phyloP scores from a whole-genome alignment of 1,284 basidiomycete species.

The Sporisorium exsertum region DNA sequence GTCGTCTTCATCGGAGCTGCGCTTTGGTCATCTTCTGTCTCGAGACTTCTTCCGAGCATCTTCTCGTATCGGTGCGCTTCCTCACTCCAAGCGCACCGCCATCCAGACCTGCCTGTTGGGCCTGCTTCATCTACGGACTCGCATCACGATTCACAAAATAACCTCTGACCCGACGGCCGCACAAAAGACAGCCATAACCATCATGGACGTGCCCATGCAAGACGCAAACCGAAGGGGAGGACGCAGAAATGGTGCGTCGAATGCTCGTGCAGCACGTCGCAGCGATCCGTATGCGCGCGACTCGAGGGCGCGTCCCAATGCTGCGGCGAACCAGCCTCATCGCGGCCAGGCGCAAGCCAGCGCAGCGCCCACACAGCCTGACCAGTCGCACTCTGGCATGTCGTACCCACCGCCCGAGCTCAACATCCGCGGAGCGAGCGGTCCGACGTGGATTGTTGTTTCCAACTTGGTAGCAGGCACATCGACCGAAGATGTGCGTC shows the following conservation, averaged over 20 bases:
- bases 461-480: conserved; percentile 63
- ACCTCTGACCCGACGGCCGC: neutral
- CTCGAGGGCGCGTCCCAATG: conserved; percentile 23
- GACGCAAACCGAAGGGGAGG: conserved; percentile 35
- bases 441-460: conserved; percentile 64
- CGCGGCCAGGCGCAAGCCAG: neutral
- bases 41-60: neutral
- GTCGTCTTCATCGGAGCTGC: neutral
- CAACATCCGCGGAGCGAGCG: conserved; percentile 61
- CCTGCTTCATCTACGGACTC: neutral
- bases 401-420: conserved; percentile 55
- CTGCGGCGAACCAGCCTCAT: conserved; percentile 10
- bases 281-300: conserved; percentile 49
- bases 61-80: neutral
- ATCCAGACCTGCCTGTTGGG: neutral
- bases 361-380: neutral
- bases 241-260: conserved; percentile 26
- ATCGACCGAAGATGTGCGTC: conserved; percentile 60
- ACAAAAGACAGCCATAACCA: neutral
- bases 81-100: neutral
- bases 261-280: conserved; percentile 34
- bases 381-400: conserved; percentile 18
- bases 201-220: conserved; percentile 40
- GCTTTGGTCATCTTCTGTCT: neutral
- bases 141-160: neutral